Conservation (phyloP, 306 rosid genomes). For the Malus orientalis region DNA sequence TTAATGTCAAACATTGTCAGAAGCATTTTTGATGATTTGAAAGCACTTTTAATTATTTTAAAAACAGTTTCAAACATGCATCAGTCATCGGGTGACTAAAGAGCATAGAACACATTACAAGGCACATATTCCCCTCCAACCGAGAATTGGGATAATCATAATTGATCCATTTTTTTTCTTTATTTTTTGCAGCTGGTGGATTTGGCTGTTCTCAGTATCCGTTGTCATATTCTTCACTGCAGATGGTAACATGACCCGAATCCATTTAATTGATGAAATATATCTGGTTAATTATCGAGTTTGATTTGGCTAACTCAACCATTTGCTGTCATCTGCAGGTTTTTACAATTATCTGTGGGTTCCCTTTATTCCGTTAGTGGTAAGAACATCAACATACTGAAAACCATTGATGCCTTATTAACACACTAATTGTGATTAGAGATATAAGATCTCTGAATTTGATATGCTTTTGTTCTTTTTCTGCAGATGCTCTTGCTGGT, state of each 20-base stretch:
- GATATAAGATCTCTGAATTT: not conserved
- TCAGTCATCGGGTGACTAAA: not conserved
- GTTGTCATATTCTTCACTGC: slow-evolving; percentile 45
- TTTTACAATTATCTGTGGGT: slow-evolving; percentile 43
- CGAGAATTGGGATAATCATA: not conserved
- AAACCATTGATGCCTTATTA: not conserved
- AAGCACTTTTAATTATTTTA: no score
- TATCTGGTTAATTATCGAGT: not conserved
- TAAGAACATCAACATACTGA: slow-evolving; percentile 11
- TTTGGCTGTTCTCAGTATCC: slow-evolving; percentile 39
- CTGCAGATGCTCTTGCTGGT: slow-evolving; percentile 44
- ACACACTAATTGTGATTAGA: not conserved
- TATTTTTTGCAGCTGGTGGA: slow-evolving; percentile 54
- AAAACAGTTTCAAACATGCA: no score
- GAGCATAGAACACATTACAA: not conserved
- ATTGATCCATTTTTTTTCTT: not conserved
- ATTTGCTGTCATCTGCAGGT: slow-evolving; percentile 15
- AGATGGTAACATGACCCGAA: slow-evolving; percentile 28
- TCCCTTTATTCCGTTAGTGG: slow-evolving; percentile 50
- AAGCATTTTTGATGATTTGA: no score
- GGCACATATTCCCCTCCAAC: not conserved
- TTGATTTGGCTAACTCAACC: not conserved
- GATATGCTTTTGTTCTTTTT: not conserved
- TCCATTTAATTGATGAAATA: not conserved
- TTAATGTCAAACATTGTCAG: no score